Base-by-base conservation (phyloP, 2,329 filamentous ascomycete genomes). In the Ascochyta viciae-villosae region DNA sequence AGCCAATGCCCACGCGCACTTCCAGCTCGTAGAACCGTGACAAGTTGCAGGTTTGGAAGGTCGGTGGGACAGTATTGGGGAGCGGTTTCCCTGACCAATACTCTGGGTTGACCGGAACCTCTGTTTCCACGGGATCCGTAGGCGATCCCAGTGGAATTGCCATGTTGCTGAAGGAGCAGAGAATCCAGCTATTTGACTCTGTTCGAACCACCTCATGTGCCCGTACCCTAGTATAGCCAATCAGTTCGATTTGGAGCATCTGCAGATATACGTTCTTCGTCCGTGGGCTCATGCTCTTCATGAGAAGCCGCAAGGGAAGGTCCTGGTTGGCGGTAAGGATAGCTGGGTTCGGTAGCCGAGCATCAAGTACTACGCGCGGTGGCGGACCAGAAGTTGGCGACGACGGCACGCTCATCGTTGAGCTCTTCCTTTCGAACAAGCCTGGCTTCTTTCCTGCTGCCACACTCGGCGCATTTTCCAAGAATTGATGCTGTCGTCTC, bases 251-350 rank as follows among this genome's bases (percentile, higher is more conserved):
- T 67, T 97, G 90, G 5, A 98, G 78, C 31, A 89, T 89, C 33
- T 89, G 86, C 12, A 99, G 78, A 65, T 88, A 91, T 1, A 96
- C 82, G 24, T 86, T 84, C 52, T 92, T 91, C 0, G 81, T 80
- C 44, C 86, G 87, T 16, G 88, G 82, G 50, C 84, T 88, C 22
- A 92, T 78, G 72, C 92, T 96, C 67, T 89, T 92, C 35, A 92
- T 83, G 13, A 97, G 80, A 8, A 99, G 78, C 1, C 92, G 85
- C 3, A 98, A 80, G 0, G 94, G 94, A 7, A 98, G 68, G 5
- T 92, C 87, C 63, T 93, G 85, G 73, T 96, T 96, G 78, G 93
- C 96, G 0, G 93, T 97, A 45, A 98, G 79, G 40, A 97, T 90
- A 3, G 91, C 84, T 4, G 95, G 95, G 69, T 92, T 90, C 0